A percentile compares a stretch with the other conserved stretches of the same genome.
Evolutionary conservation across 441 rosid genomes (phyloP).

Genomic region (Daphne laureola): DNA sequence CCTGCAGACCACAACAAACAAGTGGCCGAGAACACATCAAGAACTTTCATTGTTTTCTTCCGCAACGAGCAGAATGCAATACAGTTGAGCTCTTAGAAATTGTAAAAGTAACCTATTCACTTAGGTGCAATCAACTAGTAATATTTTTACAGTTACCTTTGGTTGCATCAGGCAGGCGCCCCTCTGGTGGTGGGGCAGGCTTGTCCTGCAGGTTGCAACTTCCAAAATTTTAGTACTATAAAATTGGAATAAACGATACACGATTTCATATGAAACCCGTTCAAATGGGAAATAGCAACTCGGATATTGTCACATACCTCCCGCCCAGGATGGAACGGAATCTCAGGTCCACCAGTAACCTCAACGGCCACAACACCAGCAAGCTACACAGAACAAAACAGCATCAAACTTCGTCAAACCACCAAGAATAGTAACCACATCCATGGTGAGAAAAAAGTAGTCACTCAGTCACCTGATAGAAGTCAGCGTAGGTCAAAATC

Average conservation of each 20-base stretch:
- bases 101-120: no score
- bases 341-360: slow-evolving; percentile 89
- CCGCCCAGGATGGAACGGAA: slow-evolving; percentile 96
- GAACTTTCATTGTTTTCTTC: no score
- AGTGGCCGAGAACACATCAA: no score
- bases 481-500: slow-evolving; percentile 53
- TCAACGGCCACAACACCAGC: slow-evolving; percentile 95
- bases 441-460: not conserved
- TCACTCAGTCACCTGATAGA: slow-evolving; percentile 48
- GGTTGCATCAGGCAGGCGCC: slow-evolving; percentile 90
- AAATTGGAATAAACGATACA: no score
- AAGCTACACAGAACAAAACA: slow-evolving; percentile 29
- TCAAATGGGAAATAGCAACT: not conserved
- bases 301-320: slow-evolving; percentile 42
- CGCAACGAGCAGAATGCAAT: no score
- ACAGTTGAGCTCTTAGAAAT: no score
- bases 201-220: slow-evolving; percentile 51
- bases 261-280: not conserved
- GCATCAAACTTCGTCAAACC: not conserved
- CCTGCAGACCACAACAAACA: slow-evolving; percentile 22
- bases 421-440: not conserved
- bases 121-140: no score
- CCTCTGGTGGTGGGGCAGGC: slow-evolving; percentile 83
- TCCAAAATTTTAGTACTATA: no score
- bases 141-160: no score